Conservation (phyloP, 148 eudicot species). For the Fallopia convolvulus region DNA sequence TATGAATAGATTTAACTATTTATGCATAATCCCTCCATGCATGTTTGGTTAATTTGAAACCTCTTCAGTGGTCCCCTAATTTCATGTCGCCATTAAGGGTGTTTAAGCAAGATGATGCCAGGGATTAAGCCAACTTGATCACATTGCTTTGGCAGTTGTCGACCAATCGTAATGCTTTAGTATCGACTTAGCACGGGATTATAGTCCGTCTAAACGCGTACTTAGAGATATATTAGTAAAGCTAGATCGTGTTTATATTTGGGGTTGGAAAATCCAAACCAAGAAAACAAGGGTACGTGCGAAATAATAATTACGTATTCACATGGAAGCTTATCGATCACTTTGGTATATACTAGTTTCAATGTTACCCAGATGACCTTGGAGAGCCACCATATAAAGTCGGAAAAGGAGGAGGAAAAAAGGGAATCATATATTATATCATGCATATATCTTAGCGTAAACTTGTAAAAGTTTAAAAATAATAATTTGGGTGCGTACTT, state of each 20-base stretch:
- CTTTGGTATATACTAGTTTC: background rate
- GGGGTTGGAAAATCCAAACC: background rate
- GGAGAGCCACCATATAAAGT: background rate
- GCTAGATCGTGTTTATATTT: background rate
- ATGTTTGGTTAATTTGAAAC: conserved; percentile 2
- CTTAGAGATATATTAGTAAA: background rate
- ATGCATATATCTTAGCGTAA: conserved; percentile 1
- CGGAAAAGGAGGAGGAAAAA: background rate
- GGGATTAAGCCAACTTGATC: conserved; percentile 16
- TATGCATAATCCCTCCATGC: background rate
- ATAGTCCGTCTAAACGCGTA: background rate
- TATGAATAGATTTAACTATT: background rate
- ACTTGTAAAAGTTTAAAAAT: background rate
- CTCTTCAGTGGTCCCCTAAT: conserved; percentile 46
- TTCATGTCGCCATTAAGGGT: conserved; percentile 26
- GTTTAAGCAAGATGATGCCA: conserved; percentile 31
- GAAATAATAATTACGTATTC: background rate
- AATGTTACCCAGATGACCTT: background rate
- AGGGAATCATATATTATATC: background rate
- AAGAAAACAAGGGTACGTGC: background rate
- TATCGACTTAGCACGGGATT: background rate
- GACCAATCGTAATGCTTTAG: background rate
- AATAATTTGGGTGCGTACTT: background rate
- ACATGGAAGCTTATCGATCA: background rate
- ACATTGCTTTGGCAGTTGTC: background rate